Base-by-base conservation (phyloP, 345 rosid species). In the Zanthoxylum bungeanum region DNA sequence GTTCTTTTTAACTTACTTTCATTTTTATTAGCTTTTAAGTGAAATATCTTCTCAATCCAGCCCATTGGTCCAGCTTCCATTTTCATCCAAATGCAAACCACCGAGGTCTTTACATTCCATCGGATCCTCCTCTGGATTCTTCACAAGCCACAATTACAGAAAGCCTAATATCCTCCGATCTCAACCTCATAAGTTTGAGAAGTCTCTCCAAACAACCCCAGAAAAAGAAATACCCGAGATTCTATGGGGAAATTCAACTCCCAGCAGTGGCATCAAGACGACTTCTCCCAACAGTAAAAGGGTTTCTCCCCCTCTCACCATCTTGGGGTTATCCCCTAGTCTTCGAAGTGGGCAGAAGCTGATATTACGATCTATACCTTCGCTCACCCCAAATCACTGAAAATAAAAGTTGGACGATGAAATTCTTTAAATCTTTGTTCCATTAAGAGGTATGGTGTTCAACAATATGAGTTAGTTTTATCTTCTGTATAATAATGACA, bases 261-360 rank as follows among this genome's bases (percentile, higher is more conserved):
- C 97, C 4, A 70, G 57, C 22, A 42, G 83, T 3, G 84, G 76
- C 61, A 56, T 84, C 62, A 96, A 89, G 83, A 82, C 87, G 12
- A 73, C 78, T 37, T 93, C 98, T 68, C 99, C 99, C 44, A 96
- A 93, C 82, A 80, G 93, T 77, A 96, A 93, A 89, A 91, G 99
- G 88, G 88, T 96, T 68, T 93, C 98, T 78, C 97, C 96, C 24
- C 98, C 97, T 27, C 85, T 88, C 21, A 62, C 66, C 3, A 81
- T 81, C 75, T 75, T 86, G 4, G 88, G 93, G 22, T 82, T 89
- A 30, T 84, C 89, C 49, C 89, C 93, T 1, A 85, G 84, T 56
- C 85, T 62, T 50, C 77, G 85, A 83, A 85, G 91, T 44, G 94
- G 98, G 68, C 84, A 98, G 80, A 96, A 89, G 85, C 75, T 96